Percentiles rank a stretch among this genome's conserved stretches.
phyloP scores from a whole-genome alignment of 176 grass and related monocot genomes.

The Bolboschoenus planiculmis region DNA sequence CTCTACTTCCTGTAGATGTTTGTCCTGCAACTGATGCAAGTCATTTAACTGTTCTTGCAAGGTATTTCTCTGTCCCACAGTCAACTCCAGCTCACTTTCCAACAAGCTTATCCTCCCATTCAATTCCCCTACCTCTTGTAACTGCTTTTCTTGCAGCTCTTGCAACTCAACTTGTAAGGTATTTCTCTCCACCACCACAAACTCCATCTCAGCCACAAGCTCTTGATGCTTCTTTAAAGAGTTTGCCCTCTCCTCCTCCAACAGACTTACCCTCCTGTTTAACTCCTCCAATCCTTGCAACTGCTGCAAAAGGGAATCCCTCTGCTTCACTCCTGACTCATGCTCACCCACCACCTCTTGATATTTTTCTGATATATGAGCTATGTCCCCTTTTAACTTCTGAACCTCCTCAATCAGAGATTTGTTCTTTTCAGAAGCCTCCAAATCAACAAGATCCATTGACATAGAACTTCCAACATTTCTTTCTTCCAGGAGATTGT shows the following conservation, averaged over 20 bases:
- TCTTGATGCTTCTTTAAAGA: slow-evolving; percentile 36
- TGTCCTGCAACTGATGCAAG: not conserved
- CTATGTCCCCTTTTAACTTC: not conserved
- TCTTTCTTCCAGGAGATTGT: slow-evolving; percentile 48
- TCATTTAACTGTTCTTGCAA: slow-evolving; percentile 66
- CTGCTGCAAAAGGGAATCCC: slow-evolving; percentile 8
- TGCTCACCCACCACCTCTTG: not conserved
- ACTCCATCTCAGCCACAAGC: slow-evolving; percentile 35
- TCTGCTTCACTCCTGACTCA: not conserved
- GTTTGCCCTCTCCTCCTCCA: slow-evolving; percentile 29
- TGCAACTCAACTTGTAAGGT: slow-evolving; percentile 9
- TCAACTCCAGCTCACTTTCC: slow-evolving; percentile 53
- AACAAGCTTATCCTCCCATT: slow-evolving; percentile 40
- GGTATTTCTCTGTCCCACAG: slow-evolving; percentile 45
- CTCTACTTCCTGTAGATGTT: slow-evolving; percentile 45
- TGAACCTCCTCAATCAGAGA: not conserved
- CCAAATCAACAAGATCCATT: not conserved
- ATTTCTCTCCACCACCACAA: slow-evolving; percentile 7
- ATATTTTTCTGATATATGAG: not conserved
- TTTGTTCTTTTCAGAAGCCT: slow-evolving; percentile 11
- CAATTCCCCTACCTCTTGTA: slow-evolving; percentile 44
- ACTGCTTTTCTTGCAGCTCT: slow-evolving; percentile 10
- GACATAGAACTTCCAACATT: not conserved
- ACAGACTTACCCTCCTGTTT: slow-evolving; percentile 1
- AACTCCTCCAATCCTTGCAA: not conserved